Conservation (phyloP, 2,329 filamentous ascomycete genomes). For the Xylariales sp. region DNA sequence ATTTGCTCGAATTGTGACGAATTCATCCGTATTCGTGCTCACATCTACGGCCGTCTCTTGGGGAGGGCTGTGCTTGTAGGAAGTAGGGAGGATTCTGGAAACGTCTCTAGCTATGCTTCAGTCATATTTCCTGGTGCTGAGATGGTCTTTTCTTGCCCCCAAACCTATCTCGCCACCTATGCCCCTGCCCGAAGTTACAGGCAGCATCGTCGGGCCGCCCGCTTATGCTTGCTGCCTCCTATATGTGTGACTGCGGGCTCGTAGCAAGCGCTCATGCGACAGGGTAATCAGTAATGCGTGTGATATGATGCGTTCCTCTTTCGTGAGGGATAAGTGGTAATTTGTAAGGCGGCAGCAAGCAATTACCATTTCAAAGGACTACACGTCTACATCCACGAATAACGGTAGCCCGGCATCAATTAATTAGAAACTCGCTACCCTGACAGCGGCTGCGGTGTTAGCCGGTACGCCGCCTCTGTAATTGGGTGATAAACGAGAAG, state of each 20-base stretch:
- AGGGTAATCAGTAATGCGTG: conserved; percentile 4
- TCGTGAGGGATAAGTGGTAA: background rate
- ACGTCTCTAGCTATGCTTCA: conserved; percentile 4
- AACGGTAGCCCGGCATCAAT: background rate
- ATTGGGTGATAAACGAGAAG: conserved; percentile 4
- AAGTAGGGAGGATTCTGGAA: background rate
- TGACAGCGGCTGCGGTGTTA: background rate
- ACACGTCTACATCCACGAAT: background rate
- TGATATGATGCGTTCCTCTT: background rate
- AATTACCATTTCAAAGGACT: background rate
- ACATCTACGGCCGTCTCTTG: background rate
- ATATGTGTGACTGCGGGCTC: background rate
- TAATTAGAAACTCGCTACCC: conserved; percentile 4
- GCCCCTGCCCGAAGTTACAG: conserved; percentile 1
- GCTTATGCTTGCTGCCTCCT: background rate
- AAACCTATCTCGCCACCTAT: conserved; percentile 22
- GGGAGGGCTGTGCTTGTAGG: conserved; percentile 17
- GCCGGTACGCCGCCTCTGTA: background rate
- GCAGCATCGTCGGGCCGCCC: background rate
- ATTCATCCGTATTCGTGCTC: background rate
- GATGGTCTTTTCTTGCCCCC: conserved; percentile 12
- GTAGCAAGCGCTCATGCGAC: background rate
- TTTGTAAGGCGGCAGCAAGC: background rate
- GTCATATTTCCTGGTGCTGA: background rate
- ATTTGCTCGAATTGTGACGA: conserved; percentile 1